These are phyloP conservation scores for Petunia secreta DNA, from an alignment of 257 asterid genomes.

Conservation along the genomic window DNA sequence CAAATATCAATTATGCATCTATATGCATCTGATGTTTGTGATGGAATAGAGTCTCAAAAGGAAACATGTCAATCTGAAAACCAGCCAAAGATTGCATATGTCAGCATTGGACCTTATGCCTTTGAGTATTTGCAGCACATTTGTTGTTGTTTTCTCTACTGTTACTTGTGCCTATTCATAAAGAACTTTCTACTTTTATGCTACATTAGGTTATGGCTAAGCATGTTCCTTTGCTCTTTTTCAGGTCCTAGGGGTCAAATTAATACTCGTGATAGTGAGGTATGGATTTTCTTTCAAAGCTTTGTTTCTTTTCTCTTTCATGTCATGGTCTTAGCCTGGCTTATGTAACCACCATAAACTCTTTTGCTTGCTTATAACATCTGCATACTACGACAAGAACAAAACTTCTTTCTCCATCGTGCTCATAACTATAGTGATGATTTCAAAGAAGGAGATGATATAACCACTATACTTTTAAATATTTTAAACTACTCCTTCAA, in stretches of 20 bases:
- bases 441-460: neutral
- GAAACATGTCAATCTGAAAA: neutral
- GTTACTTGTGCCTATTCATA: slow-evolving; percentile 8
- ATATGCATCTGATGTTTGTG: slow-evolving; percentile 6
- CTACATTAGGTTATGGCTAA: slow-evolving; percentile 6
- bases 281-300: slow-evolving; percentile 29
- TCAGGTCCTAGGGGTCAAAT: slow-evolving; percentile 77
- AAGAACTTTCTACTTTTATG: neutral
- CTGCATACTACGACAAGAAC: neutral
- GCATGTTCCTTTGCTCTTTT: slow-evolving; percentile 30
- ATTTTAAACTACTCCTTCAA: neutral
- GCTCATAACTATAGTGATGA: slow-evolving; percentile 3
- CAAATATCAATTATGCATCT: neutral
- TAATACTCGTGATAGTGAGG: slow-evolving; percentile 67
- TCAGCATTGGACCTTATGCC: neutral
- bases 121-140: slow-evolving; percentile 6
- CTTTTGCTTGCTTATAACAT: neutral
- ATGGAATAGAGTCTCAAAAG: slow-evolving; percentile 4
- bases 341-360: slow-evolving; percentile 28
- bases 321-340: slow-evolving; percentile 16
- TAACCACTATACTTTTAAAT: neutral
- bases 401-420: neutral
- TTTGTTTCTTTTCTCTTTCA: slow-evolving; percentile 15
- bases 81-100: slow-evolving; percentile 1
- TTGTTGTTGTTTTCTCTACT: neutral